Base-by-base conservation (phyloP, 495 filamentous ascomycete genomes). In the Aspergillus steynii region DNA sequence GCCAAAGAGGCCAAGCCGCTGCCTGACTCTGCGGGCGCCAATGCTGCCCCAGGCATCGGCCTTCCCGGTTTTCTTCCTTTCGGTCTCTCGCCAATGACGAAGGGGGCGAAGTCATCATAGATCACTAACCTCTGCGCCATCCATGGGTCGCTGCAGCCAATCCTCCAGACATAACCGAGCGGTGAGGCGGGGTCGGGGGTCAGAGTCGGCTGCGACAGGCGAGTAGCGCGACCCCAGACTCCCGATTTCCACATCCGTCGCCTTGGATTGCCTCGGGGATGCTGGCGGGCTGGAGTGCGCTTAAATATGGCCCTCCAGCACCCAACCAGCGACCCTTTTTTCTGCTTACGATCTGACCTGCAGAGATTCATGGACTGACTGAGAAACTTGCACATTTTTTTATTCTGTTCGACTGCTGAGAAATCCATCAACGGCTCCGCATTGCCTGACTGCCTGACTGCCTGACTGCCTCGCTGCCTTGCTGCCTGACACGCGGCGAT, bases 181-280 rank as follows among this genome's bases (percentile, higher is more conserved):
- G 46, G 12, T 25, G 34, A 45, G 57, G 29, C 27, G 48, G 58
- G 26, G 59, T 66, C 67, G 67, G 67, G 59, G 59, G 28, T 1
- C 45, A 28, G 27, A 50, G 60, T 69, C 67, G 67, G 67, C 64
- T 66, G 56, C 32, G 45, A 50, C 45, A 52, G 48, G 28, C 29
- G 27, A 20, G 9, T 20, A 50, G 55, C 37, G 25, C 58, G 52
- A 64, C 67, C 60, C 65, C 66, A 73, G 65, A 71, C 61, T 73
- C 70, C 74, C 70, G 71, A 68, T 64, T 50, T 66, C 58, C 63
- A 63, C 53, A 67, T 67, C 74, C 69, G 68, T 63, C 29, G 28
- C 12, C 28, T 34, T 29, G 34, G 52, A 61, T 68, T 66, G 69
- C 74, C 74, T 76, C 74, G 74, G 74, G 72, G 68, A 70, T 64